Evolutionary conservation across 2,329 filamentous ascomycete genomes (phyloP).

Genomic region (Neophaeococcomyces mojaviensis): DNA sequence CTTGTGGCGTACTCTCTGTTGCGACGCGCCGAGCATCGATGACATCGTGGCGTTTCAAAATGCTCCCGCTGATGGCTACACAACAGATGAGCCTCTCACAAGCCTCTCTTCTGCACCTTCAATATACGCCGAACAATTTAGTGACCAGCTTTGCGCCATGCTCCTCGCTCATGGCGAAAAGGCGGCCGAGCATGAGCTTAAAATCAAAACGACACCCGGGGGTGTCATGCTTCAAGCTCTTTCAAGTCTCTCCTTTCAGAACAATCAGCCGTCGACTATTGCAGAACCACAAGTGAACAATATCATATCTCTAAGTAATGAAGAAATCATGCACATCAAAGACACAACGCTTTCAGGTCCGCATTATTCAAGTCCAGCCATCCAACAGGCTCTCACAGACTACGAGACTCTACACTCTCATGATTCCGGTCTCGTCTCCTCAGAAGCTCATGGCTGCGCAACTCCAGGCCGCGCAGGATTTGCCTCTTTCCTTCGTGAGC

Average conservation of each 20-base stretch:
- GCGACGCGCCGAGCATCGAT: constrained; percentile 4
- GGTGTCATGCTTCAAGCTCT: constrained; percentile 1
- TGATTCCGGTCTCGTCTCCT: background rate
- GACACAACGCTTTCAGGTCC: constrained; percentile 1
- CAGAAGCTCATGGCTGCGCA: background rate
- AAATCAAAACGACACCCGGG: background rate
- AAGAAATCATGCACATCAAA: background rate
- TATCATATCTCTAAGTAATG: background rate
- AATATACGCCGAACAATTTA: constrained; percentile 10
- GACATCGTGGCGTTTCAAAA: too few relatives aligned
- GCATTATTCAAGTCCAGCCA: background rate
- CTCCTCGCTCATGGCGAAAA: constrained; percentile 2
- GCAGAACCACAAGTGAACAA: too few relatives aligned
- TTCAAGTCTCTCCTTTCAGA: background rate
- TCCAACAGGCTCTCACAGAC: background rate
- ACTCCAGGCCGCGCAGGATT: constrained; percentile 9
- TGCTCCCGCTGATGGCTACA: background rate
- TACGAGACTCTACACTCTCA: background rate
- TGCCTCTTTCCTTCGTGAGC: background rate
- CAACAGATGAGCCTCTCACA: background rate
- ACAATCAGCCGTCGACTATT: too few relatives aligned
- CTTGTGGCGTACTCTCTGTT: constrained; percentile 15
- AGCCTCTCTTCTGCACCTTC: constrained; percentile 7
- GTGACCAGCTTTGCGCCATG: constrained; percentile 11
- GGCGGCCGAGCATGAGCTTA: constrained; percentile 5